These are phyloP conservation scores for Floccularia luteovirens DNA, from an alignment of 768 basidiomycete genomes.

Conservation along the genomic window DNA sequence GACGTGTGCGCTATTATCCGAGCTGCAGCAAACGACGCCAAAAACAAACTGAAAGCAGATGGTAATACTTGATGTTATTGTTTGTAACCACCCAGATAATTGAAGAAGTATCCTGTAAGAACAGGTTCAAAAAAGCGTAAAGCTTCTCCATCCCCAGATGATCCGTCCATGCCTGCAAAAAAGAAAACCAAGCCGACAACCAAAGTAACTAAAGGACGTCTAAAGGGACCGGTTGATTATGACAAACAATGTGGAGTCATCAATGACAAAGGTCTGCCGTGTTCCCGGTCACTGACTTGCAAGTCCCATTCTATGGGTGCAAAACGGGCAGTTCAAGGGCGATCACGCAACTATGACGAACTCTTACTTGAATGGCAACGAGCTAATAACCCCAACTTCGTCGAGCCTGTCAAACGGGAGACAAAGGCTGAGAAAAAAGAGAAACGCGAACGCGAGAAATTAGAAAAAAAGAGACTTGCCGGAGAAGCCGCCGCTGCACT, in stretches of 20 bases:
- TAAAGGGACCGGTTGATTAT: conserved; percentile 82
- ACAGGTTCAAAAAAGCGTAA: conserved; percentile 73
- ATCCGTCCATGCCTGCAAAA: conserved; percentile 58
- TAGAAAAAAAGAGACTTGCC: conserved; percentile 72
- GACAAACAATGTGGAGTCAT: conserved; percentile 96
- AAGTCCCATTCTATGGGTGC: conserved; percentile 98
- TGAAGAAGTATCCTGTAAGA: conserved; percentile 1
- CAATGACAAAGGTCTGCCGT: conserved; percentile 89
- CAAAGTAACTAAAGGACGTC: conserved; percentile 71
- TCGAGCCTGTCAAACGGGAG: conserved; percentile 81
- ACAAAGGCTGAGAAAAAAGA: conserved; percentile 86
- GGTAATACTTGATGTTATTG: conserved; percentile 24
- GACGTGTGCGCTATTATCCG: conserved; percentile 58
- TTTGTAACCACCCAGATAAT: conserved; percentile 12
- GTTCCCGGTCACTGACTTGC: conserved; percentile 93
- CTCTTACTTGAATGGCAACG: conserved; percentile 90
- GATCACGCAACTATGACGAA: conserved; percentile 78
- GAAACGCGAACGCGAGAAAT: conserved; percentile 72
- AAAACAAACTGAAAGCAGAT: conserved; percentile 48
- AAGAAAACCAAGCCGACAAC: conserved; percentile 68
- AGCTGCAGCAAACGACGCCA: conserved; percentile 38
- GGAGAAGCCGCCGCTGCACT: conserved; percentile 61
- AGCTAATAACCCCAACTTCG: conserved; percentile 79
- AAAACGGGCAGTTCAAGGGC: conserved; percentile 86
- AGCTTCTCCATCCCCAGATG: conserved; percentile 63